A percentile compares a stretch with the other conserved stretches of the same genome.
These are phyloP conservation scores for Ascochyta clinopodiicola DNA, from an alignment of 2,329 filamentous ascomycete species.

Conservation along the genomic window DNA sequence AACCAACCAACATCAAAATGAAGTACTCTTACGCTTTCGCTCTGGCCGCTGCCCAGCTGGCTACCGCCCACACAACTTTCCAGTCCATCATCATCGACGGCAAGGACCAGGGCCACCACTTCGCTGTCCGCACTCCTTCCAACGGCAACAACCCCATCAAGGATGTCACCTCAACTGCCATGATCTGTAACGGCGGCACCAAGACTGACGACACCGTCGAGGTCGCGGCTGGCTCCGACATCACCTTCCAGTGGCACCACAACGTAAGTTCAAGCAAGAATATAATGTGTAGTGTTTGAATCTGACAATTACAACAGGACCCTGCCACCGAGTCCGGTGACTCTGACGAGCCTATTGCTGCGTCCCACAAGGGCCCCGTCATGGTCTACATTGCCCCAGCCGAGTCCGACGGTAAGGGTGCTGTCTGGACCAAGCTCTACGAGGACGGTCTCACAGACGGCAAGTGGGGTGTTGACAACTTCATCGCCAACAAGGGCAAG, in stretches of 20 bases:
- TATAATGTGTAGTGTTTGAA: not conserved
- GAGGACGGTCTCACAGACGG: slow-evolving; percentile 45
- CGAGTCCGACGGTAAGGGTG: slow-evolving; percentile 52
- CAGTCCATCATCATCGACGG: slow-evolving; percentile 52
- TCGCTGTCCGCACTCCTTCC: slow-evolving; percentile 54
- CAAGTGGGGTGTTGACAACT: slow-evolving; percentile 49
- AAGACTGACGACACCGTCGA: slow-evolving; percentile 50
- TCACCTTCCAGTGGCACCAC: slow-evolving; percentile 60
- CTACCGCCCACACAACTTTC: slow-evolving; percentile 47
- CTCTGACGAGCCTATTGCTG: slow-evolving; percentile 60
- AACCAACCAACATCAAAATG: slow-evolving; percentile 40
- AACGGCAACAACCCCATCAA: slow-evolving; percentile 47
- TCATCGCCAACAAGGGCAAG: slow-evolving; percentile 50
- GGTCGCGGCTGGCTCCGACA: slow-evolving; percentile 56
- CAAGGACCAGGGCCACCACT: slow-evolving; percentile 43
- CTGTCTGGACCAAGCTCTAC: slow-evolving; percentile 58
- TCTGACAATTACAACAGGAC: slow-evolving; percentile 1
- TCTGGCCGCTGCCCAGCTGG: slow-evolving; percentile 44
- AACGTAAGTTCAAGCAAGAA: slow-evolving; percentile 40
- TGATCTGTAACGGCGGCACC: slow-evolving; percentile 47
- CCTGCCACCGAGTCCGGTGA: slow-evolving; percentile 23
- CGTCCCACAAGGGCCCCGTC: slow-evolving; percentile 60
- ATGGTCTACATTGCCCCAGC: slow-evolving; percentile 59
- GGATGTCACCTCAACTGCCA: slow-evolving; percentile 44
- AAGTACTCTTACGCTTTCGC: slow-evolving; percentile 40